Conservation (phyloP, 257 asterid species). For the Solanum chaucha region DNA sequence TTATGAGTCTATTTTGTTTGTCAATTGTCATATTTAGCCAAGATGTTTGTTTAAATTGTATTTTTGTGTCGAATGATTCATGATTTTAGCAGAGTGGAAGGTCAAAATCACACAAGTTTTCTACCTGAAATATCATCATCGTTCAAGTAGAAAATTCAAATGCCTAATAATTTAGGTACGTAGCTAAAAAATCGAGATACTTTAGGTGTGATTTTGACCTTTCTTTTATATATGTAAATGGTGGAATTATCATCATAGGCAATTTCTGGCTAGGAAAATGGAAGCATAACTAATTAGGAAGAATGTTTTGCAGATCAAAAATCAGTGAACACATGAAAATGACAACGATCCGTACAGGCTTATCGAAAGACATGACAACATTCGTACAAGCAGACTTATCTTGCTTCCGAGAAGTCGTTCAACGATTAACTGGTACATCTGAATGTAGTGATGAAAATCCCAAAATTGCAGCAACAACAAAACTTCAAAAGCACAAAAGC, state of each 20-base stretch:
- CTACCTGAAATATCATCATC: background rate
- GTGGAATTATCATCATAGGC: background rate
- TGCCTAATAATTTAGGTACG: background rate
- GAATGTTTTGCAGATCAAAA: background rate
- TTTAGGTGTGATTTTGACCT: background rate
- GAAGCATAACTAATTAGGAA: background rate
- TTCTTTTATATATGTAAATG: background rate
- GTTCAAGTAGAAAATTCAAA: background rate
- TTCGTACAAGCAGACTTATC: slow-evolving; percentile 23
- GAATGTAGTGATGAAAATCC: background rate
- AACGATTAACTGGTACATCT: slow-evolving; percentile 28
- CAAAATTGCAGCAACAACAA: slow-evolving; percentile 5
- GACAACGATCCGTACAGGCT: background rate
- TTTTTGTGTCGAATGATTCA: background rate
- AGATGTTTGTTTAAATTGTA: background rate
- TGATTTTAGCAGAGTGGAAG: background rate
- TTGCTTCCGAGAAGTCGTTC: slow-evolving; percentile 24
- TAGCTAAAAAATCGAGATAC: background rate
- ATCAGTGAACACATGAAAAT: background rate
- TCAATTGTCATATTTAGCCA: background rate
- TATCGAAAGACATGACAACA: slow-evolving; percentile 1
- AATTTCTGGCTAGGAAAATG: background rate
- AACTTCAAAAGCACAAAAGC: background rate
- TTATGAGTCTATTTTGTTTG: background rate
- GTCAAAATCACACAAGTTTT: background rate